phyloP scores from a whole-genome alignment of 345 rosid genomes.

The Clarkia xantiana region DNA sequence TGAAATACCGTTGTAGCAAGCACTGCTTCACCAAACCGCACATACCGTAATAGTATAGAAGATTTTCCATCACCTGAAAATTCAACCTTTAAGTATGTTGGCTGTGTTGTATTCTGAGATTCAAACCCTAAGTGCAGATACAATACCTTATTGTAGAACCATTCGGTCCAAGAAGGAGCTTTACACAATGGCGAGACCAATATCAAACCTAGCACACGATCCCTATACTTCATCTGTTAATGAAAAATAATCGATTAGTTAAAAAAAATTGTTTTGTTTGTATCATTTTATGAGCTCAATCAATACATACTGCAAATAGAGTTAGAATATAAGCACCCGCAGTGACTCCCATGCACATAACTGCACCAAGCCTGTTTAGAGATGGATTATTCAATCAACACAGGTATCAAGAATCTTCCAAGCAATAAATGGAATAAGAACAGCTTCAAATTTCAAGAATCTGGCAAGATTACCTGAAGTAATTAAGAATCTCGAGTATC shows the following conservation, averaged over 20 bases:
- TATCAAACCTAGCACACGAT: constrained; percentile 83
- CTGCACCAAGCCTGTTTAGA: constrained; percentile 50
- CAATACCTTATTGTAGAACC: constrained; percentile 71
- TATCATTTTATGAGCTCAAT: too few relatives aligned
- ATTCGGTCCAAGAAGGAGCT: constrained; percentile 92
- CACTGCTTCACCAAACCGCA: constrained; percentile 70
- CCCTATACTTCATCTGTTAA: constrained; percentile 53
- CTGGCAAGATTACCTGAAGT: constrained; percentile 42
- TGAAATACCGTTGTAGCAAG: constrained; percentile 78
- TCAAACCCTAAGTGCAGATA: neutral
- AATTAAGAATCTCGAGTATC: constrained; percentile 79
- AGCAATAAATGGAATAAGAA: neutral
- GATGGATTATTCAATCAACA: neutral
- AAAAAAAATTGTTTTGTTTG: too few relatives aligned
- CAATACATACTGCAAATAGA: constrained; percentile 72
- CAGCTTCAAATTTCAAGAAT: too few relatives aligned
- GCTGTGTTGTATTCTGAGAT: constrained; percentile 23
- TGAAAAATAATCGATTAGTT: neutral
- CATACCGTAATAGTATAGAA: constrained; percentile 81
- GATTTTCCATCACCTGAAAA: constrained; percentile 39
- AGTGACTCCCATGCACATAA: constrained; percentile 90
- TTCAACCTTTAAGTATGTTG: constrained; percentile 1
- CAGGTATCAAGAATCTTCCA: neutral
- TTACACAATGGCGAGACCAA: constrained; percentile 85
- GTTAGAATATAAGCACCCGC: constrained; percentile 87